These are phyloP conservation scores for Nemania sp. DNA, from an alignment of 2,329 filamentous ascomycete species.

Conservation along the genomic window DNA sequence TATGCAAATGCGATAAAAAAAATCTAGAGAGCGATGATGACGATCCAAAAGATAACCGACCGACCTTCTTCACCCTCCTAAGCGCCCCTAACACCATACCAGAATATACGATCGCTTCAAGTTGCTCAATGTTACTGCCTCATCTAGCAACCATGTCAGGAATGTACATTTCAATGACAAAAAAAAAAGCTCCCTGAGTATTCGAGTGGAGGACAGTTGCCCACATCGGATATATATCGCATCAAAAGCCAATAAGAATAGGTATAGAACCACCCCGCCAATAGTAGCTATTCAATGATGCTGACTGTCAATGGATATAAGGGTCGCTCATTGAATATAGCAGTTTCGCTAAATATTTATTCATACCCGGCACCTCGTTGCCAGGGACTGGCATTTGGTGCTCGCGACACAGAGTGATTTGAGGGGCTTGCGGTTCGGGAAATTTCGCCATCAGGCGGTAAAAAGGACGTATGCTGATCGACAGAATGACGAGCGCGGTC, in stretches of 20 bases:
- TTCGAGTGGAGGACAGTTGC: too few species aligned
- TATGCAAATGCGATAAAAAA: constrained; percentile 3
- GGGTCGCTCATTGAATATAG: not conserved
- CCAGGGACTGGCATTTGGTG: constrained; percentile 50
- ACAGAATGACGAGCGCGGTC: constrained; percentile 49
- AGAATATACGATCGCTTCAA: constrained; percentile 2
- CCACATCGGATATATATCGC: not conserved
- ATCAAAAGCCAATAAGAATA: constrained; percentile 2
- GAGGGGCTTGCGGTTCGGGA: constrained; percentile 38
- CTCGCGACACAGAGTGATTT: constrained; percentile 41
- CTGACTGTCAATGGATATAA: not conserved
- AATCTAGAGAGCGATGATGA: constrained; percentile 10
- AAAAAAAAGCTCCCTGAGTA: too few species aligned
- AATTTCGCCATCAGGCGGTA: constrained; percentile 5
- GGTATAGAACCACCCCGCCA: not conserved
- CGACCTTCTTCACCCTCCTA: not conserved
- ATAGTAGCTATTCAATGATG: constrained; percentile 10
- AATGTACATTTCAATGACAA: constrained; percentile 1
- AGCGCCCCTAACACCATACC: constrained; percentile 18
- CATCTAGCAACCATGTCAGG: not conserved
- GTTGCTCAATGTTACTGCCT: constrained; percentile 1
- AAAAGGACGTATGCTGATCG: constrained; percentile 49
- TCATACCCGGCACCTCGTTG: constrained; percentile 59
- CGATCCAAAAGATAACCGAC: constrained; percentile 12
- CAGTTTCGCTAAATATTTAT: not conserved